These are phyloP conservation scores for Hypoxylon sp. DNA, from an alignment of 2,329 filamentous ascomycete genomes.

Conservation along the genomic window DNA sequence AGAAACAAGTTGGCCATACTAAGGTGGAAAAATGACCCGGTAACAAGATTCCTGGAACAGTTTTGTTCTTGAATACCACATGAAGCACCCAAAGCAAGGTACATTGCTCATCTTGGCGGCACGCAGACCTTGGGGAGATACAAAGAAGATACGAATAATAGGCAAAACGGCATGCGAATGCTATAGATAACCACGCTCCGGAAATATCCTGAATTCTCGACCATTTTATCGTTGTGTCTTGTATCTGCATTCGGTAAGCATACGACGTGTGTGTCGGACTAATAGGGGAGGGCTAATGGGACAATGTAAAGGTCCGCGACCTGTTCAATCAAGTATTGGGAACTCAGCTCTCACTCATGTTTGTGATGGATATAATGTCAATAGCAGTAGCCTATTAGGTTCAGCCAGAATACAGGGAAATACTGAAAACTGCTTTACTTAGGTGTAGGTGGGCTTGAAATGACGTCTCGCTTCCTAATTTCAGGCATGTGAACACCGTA, in stretches of 20 bases:
- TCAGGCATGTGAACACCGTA: background rate
- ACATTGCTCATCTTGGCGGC: conserved; percentile 62
- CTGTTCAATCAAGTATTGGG: conserved; percentile 63
- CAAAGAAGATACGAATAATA: background rate
- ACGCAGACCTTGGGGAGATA: background rate
- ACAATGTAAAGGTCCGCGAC: conserved; percentile 65
- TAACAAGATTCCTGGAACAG: conserved; percentile 31
- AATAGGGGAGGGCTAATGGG: conserved; percentile 63
- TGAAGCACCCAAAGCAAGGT: conserved; percentile 63
- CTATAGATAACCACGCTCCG: conserved; percentile 4
- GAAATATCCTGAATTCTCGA: conserved; percentile 57
- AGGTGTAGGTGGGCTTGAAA: no score
- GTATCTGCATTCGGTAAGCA: conserved; percentile 66
- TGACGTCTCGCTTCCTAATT: conserved; percentile 22
- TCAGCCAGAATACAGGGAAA: no score
- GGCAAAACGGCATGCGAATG: background rate
- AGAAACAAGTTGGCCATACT: background rate
- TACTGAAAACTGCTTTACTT: background rate
- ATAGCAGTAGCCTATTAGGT: conserved; percentile 44
- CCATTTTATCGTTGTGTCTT: conserved; percentile 67
- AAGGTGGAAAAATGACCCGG: background rate
- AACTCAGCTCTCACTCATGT: no score
- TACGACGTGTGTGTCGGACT: conserved; percentile 69
- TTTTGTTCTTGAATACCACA: conserved; percentile 49
- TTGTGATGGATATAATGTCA: conserved; percentile 42